A percentile compares a stretch with the other conserved stretches of the same genome.
Conservation (phyloP, 2,329 filamentous ascomycete species). For the Huntiella moniliformis region DNA sequence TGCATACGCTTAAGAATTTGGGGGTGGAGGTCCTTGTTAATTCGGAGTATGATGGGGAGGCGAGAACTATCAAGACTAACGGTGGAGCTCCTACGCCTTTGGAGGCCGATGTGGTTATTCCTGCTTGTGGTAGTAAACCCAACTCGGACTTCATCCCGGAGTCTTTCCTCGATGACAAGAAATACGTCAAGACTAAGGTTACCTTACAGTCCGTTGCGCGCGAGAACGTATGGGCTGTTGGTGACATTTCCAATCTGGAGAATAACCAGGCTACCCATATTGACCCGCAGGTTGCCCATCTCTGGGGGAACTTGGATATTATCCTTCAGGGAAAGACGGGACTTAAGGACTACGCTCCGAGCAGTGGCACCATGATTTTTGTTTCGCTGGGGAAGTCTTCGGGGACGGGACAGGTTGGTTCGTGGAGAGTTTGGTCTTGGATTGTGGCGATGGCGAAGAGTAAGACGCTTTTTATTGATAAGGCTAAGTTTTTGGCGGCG, state of each 20-base stretch:
- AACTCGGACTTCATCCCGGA: slow-evolving; percentile 27
- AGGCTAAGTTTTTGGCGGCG: slow-evolving; percentile 16
- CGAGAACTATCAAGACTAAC: slow-evolving; percentile 15
- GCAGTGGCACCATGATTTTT: slow-evolving; percentile 18
- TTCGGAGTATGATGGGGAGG: slow-evolving; percentile 16
- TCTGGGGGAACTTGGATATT: slow-evolving; percentile 19
- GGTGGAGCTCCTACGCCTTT: slow-evolving; percentile 18
- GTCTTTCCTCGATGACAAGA: slow-evolving; percentile 19
- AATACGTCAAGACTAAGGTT: slow-evolving; percentile 21
- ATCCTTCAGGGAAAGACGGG: slow-evolving; percentile 17
- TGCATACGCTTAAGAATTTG: slow-evolving; percentile 24
- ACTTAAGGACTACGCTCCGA: slow-evolving; percentile 17
- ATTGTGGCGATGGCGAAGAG: slow-evolving; percentile 23
- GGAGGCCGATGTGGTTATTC: slow-evolving; percentile 17
- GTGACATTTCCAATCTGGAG: slow-evolving; percentile 26
- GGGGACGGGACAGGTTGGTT: slow-evolving; percentile 22
- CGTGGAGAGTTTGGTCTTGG: slow-evolving; percentile 21
- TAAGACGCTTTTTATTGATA: slow-evolving; percentile 20
- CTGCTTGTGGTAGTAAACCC: slow-evolving; percentile 25
- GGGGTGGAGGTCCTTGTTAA: slow-evolving; percentile 25
- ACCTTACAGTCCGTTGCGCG: slow-evolving; percentile 18
- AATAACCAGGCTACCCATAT: slow-evolving; percentile 17
- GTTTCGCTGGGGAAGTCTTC: slow-evolving; percentile 23
- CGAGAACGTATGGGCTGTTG: slow-evolving; percentile 25
- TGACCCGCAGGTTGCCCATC: slow-evolving; percentile 18